phyloP scores from a whole-genome alignment of 2,329 filamentous ascomycete genomes.

The Colletotrichum orbiculare region DNA sequence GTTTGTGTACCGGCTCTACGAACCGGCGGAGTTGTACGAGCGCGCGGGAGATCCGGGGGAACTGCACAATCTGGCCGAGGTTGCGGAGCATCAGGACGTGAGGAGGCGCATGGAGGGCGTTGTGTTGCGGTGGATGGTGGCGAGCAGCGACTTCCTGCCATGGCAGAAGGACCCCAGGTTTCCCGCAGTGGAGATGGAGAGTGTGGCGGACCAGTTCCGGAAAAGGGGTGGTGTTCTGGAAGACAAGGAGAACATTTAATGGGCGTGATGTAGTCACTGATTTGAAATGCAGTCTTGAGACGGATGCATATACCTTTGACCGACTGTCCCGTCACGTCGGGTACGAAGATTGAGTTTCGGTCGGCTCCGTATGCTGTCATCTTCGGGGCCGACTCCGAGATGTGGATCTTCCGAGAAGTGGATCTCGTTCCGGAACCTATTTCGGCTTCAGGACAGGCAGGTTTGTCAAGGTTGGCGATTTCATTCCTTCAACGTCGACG shows the following conservation, averaged over 20 bases:
- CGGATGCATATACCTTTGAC: no score
- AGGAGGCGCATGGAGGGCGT: slow-evolving; percentile 43
- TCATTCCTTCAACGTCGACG: no score
- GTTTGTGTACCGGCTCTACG: slow-evolving; percentile 58
- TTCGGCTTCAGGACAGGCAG: no score
- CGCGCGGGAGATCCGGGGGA: slow-evolving; percentile 50
- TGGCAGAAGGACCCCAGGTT: slow-evolving; percentile 49
- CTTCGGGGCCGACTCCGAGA: neutral
- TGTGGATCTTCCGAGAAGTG: neutral
- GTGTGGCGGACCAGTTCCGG: slow-evolving; percentile 41
- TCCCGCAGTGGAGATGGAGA: slow-evolving; percentile 47
- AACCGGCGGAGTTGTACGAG: slow-evolving; percentile 56
- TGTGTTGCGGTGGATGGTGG: slow-evolving; percentile 52
- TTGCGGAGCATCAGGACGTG: slow-evolving; percentile 40
- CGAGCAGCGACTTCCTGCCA: slow-evolving; percentile 49
- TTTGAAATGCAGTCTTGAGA: no score
- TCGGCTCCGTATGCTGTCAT: neutral
- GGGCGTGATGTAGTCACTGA: no score
- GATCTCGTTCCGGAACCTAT: no score
- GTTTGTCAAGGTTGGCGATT: no score
- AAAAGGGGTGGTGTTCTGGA: slow-evolving; percentile 17
- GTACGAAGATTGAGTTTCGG: no score
- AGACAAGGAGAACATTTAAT: neutral
- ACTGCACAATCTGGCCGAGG: slow-evolving; percentile 51
- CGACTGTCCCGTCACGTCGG: neutral